A percentile compares a stretch with the other conserved stretches of the same genome.
phyloP scores from a whole-genome alignment of 176 grass and related monocot genomes.

The Thalia dealbata region DNA sequence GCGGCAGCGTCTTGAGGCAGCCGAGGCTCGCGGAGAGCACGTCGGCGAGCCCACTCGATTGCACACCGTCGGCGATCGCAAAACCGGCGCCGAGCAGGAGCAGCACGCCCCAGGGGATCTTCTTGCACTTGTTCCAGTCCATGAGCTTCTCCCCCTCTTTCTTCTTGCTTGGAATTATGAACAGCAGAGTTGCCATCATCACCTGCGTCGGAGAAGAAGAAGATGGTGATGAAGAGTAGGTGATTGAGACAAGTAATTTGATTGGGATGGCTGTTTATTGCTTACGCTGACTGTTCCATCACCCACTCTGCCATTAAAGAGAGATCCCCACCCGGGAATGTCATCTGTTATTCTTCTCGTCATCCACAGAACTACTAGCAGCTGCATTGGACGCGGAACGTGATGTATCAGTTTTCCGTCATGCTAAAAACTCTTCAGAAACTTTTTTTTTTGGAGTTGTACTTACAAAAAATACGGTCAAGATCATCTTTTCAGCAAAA shows the following conservation, averaged over 20 bases:
- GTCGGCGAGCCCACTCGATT: slow-evolving; percentile 20
- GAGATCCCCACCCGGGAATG: slow-evolving; percentile 11
- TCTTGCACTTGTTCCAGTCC: slow-evolving; percentile 23
- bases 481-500: slow-evolving; percentile 20
- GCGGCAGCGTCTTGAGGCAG: slow-evolving; percentile 40
- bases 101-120: slow-evolving; percentile 16
- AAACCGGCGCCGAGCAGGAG: slow-evolving; percentile 16
- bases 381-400: neutral
- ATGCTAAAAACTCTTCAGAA: neutral
- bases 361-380: slow-evolving; percentile 17
- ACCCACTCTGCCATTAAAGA: slow-evolving; percentile 10
- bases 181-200: slow-evolving; percentile 15
- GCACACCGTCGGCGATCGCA: slow-evolving; percentile 11
- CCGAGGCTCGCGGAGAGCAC: slow-evolving; percentile 31
- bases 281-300: slow-evolving; percentile 22
- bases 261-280: neutral
- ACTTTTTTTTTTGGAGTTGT: neutral
- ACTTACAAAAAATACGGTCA: slow-evolving; percentile 15
- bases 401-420: neutral
- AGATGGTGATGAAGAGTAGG: neutral
- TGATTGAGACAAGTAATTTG: neutral
- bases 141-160: slow-evolving; percentile 17
- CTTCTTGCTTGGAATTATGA: slow-evolving; percentile 17
- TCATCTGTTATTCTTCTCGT: slow-evolving; percentile 18
- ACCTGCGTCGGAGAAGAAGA: slow-evolving; percentile 1